A percentile compares a stretch with the other conserved stretches of the same genome.
These are phyloP conservation scores for Eragrostis curvula DNA, from an alignment of 176 grass and related monocot species.

Conservation along the genomic window DNA sequence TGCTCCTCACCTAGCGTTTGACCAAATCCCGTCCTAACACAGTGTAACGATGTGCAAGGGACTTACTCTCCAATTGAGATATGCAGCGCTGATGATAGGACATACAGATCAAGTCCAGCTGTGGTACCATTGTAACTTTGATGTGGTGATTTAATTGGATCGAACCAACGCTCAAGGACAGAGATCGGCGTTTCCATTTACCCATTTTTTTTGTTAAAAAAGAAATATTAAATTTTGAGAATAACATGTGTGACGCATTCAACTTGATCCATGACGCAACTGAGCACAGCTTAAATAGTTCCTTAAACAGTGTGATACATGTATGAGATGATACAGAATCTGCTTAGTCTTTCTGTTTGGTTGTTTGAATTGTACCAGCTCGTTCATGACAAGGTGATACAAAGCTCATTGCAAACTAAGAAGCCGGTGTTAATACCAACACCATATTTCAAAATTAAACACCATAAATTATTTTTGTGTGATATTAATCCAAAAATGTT, in stretches of 20 bases:
- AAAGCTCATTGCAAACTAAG: too few relatives aligned
- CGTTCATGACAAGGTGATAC: too few relatives aligned
- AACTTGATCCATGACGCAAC: not conserved
- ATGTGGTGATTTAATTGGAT: not conserved
- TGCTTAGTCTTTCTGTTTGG: too few relatives aligned
- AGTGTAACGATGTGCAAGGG: not conserved
- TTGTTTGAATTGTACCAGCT: too few relatives aligned
- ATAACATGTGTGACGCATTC: not conserved
- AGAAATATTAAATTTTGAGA: too few relatives aligned
- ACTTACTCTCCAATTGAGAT: not conserved
- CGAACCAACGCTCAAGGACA: not conserved
- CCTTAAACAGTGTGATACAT: too few relatives aligned
- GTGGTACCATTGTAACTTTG: not conserved
- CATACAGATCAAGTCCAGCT: not conserved
- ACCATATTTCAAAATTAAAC: not conserved
- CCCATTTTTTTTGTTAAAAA: not conserved
- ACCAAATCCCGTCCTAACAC: not conserved
- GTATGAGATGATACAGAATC: too few relatives aligned
- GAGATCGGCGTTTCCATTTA: not conserved
- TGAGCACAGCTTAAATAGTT: not conserved
- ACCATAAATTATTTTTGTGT: too few relatives aligned
- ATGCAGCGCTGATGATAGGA: not conserved
- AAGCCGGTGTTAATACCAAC: too few relatives aligned
- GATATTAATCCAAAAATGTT: too few relatives aligned
- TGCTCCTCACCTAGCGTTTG: not conserved